These are phyloP conservation scores for Lasiodiplodia hormozganensis DNA, from an alignment of 2,329 filamentous ascomycete genomes.

Conservation along the genomic window DNA sequence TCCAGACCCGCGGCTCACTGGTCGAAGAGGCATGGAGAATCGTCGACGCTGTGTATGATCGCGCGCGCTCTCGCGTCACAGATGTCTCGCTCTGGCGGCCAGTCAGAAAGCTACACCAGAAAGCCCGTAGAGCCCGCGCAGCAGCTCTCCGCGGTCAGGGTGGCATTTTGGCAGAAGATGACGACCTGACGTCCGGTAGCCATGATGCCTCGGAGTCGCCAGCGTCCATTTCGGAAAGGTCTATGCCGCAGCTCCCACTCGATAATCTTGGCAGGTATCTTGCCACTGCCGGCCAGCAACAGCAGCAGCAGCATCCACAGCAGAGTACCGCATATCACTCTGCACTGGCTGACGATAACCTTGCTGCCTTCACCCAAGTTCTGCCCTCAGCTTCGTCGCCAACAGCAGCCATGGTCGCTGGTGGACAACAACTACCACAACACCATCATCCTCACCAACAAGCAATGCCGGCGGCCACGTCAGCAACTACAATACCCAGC, in stretches of 20 bases:
- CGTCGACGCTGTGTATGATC: conserved; percentile 51
- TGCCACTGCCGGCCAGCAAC: neutral
- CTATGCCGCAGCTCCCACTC: conserved; percentile 3
- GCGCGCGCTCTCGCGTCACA: conserved; percentile 24
- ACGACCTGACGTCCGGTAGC: conserved; percentile 1
- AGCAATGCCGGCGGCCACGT: neutral
- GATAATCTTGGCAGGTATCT: conserved; percentile 3
- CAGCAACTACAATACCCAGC: neutral
- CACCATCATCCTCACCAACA: neutral
- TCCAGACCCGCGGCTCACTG: conserved; percentile 36
- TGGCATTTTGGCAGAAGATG: neutral
- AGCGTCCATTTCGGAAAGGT: neutral
- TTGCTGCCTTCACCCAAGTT: neutral
- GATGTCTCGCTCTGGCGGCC: conserved; percentile 28
- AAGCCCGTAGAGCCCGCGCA: conserved; percentile 15
- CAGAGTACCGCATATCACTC: neutral
- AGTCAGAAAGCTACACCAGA: conserved; percentile 27
- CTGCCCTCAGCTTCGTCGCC: neutral
- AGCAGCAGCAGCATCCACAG: neutral
- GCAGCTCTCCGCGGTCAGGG: neutral
- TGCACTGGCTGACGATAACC: neutral
- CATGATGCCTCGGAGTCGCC: neutral
- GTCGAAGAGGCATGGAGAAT: conserved; percentile 53
- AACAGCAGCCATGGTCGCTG: neutral
- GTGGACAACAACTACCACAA: neutral